Evolutionary conservation across 2,329 filamentous ascomycete genomes (phyloP).

Genomic region (Monosporascus sp.): DNA sequence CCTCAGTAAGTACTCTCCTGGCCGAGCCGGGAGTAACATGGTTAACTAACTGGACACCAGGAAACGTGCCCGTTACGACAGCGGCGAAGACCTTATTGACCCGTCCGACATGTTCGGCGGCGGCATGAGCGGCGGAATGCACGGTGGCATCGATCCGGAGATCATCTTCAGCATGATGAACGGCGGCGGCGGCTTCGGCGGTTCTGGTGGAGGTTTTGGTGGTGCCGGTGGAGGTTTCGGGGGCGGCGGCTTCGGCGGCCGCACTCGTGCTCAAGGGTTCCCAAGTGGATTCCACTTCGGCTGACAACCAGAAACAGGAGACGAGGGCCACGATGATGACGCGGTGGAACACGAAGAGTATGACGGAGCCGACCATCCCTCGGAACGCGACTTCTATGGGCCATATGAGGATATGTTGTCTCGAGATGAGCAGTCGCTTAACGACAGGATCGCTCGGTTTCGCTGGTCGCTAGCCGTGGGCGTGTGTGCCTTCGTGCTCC

Average conservation of each 20-base stretch:
- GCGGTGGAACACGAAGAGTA: conserved; percentile 29
- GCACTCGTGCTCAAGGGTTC: conserved; percentile 35
- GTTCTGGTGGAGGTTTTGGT: conserved; percentile 42
- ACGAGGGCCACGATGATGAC: conserved; percentile 22
- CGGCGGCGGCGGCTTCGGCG: conserved; percentile 52
- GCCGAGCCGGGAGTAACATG: background rate
- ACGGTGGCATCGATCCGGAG: conserved; percentile 66
- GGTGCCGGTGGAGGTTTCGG: conserved; percentile 38
- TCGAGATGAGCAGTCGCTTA: conserved; percentile 11
- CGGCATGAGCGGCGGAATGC: conserved; percentile 43
- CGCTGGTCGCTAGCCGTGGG: conserved; percentile 23
- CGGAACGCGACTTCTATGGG: conserved; percentile 6
- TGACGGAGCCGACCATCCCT: conserved; percentile 13
- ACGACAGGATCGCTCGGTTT: conserved; percentile 21
- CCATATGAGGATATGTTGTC: conserved; percentile 7
- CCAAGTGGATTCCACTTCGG: conserved; percentile 55
- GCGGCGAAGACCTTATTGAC: conserved; percentile 85
- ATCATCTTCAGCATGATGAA: conserved; percentile 84
- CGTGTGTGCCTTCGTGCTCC: conserved; percentile 22
- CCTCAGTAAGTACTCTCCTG: conserved; percentile 63
- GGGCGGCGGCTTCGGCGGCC: conserved; percentile 50
- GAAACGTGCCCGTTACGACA: conserved; percentile 87
- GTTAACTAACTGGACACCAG: conserved; percentile 41
- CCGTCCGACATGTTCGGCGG: conserved; percentile 78
- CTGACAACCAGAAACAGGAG: conserved; percentile 35